Base-by-base conservation (phyloP, 176 grass and related monocot genomes). In the Avena sativa region DNA sequence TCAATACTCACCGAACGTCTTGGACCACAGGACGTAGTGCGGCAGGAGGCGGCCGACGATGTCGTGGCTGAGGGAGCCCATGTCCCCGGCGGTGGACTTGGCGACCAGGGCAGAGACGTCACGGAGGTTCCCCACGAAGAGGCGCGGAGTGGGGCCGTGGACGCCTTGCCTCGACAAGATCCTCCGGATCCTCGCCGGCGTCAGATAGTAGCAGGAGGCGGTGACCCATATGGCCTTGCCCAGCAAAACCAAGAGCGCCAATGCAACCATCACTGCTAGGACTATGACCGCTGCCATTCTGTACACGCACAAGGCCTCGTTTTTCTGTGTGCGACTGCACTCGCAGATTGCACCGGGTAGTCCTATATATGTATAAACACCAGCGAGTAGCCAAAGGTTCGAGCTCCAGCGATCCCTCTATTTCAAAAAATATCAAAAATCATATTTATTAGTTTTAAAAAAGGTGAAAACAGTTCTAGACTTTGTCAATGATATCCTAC, bases 31-130 rank as follows among this genome's bases (percentile, higher is more conserved):
- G 23, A 91, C 88, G 32, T 95, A 98, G 93, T 98, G 96, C 2
- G 96, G 96, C 44, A 98, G 88, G 20, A 95, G 90, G 20, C 96
- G 96, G 57, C 82, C 81, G 46, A 98, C 93, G 66, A 98, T 95
- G 87, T 98, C 90, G 70, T 98, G 96, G 71, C 50, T 86, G 13
- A 94, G 88, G 2, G 88, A 92, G 2, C 46, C 36, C 96, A 98
- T 92, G 90, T 98, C 96, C 0, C 21, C 16, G 17, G 92, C 85
- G 32, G 92, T 98, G 69, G 92, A 79, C 16, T 14, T 30, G 30
- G 92, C 73, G 50, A 98, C 80, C 17, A 98, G 88, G 1, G 84
- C 78, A 3, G 93, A 91, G 25, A 90, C 75, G 74, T 95, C 90
- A 47, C 83, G 80, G 61, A 98, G 91, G 84, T 98, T 98, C 0